Conservation (phyloP, 2,329 filamentous ascomycete genomes). For the Scedosporium dehoogii region DNA sequence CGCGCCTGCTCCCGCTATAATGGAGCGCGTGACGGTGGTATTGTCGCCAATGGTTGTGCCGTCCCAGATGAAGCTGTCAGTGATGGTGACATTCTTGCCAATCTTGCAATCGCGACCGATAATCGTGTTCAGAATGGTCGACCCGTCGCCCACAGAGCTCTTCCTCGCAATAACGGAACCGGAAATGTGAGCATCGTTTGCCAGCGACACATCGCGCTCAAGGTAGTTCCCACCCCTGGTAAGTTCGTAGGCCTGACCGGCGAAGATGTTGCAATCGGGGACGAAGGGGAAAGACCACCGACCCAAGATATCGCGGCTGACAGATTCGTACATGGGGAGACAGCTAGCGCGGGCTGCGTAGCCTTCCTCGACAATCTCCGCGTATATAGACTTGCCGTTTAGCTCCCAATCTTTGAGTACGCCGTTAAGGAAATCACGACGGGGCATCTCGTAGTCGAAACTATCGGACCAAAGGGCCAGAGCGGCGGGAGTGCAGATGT, state of each 20-base stretch:
- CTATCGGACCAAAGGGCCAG: conserved; percentile 93
- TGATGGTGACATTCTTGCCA: conserved; percentile 70
- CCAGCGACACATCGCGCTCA: conserved; percentile 67
- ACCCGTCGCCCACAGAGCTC: conserved; percentile 65
- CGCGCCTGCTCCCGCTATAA: conserved; percentile 61
- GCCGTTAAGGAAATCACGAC: conserved; percentile 81
- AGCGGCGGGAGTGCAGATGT: conserved; percentile 95
- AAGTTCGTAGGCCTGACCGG: conserved; percentile 66
- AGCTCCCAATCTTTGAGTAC: conserved; percentile 95
- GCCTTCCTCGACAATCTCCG: conserved; percentile 70
- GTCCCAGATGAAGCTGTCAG: conserved; percentile 83
- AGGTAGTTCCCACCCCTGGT: conserved; percentile 25
- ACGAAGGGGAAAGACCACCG: conserved; percentile 84
- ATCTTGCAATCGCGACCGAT: conserved; percentile 81
- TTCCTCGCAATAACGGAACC: conserved; percentile 68
- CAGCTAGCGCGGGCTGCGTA: conserved; percentile 84
- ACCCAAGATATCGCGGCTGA: conserved; percentile 76
- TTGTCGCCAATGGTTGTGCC: conserved; percentile 68
- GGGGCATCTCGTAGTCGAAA: conserved; percentile 88
- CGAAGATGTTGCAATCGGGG: conserved; percentile 77
- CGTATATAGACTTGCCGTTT: conserved; percentile 94
- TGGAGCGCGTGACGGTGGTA: conserved; percentile 57
- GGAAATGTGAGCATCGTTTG: conserved; percentile 59
- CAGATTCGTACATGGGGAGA: conserved; percentile 79
- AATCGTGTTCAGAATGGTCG: conserved; percentile 61